A percentile compares a stretch with the other conserved stretches of the same genome.
Conservation (phyloP, 768 basidiomycete genomes). For the Mrakia hoshinonis region DNA sequence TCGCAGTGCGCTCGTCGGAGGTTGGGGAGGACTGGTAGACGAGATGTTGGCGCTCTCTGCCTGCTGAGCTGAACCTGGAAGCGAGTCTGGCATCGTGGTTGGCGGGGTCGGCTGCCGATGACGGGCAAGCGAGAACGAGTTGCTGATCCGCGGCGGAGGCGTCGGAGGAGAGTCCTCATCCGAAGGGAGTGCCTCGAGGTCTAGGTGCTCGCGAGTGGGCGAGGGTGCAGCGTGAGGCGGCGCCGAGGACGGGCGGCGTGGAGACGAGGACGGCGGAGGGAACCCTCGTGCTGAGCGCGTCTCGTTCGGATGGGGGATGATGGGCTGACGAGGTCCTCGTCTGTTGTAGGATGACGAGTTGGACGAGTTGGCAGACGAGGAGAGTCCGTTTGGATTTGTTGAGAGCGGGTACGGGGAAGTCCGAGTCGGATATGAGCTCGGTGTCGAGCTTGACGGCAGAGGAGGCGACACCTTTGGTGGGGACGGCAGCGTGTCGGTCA, state of each 20-base stretch:
- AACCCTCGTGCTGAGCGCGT: slow-evolving; percentile 8
- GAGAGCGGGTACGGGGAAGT: background rate
- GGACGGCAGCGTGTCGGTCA: slow-evolving; percentile 5
- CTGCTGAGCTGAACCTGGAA: background rate
- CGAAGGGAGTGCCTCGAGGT: background rate
- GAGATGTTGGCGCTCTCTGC: background rate
- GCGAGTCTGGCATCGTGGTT: background rate
- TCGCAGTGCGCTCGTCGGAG: background rate
- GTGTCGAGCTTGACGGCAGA: slow-evolving; percentile 4
- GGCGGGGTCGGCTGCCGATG: background rate
- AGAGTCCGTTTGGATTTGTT: background rate
- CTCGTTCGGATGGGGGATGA: slow-evolving; percentile 8
- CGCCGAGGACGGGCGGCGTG: slow-evolving; percentile 3
- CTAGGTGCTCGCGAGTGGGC: background rate
- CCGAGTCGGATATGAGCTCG: background rate
- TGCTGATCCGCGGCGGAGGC: slow-evolving; percentile 5
- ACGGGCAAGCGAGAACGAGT: background rate
- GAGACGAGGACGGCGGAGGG: background rate
- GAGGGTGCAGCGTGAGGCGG: background rate
- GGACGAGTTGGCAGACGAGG: background rate
- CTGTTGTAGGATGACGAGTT: background rate
- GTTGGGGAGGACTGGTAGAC: background rate
- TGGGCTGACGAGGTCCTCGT: background rate
- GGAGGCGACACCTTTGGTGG: background rate
- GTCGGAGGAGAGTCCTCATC: slow-evolving; percentile 21